phyloP scores from a whole-genome alignment of 441 rosid genomes.

The Brassica balearica region DNA sequence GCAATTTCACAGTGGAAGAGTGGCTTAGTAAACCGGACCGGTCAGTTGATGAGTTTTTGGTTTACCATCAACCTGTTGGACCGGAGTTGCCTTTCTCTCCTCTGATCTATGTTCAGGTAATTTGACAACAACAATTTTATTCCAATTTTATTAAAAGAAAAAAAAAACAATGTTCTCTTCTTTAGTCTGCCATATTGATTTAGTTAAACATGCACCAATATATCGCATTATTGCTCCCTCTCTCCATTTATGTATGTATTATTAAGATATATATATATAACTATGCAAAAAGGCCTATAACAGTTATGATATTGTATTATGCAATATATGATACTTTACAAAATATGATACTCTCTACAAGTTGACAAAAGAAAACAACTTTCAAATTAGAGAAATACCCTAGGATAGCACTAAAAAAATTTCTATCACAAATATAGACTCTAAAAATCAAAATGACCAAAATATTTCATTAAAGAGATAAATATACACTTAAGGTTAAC shows the following conservation, averaged over 20 bases:
- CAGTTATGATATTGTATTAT: not conserved
- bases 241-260: not conserved
- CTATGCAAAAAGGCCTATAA: not conserved
- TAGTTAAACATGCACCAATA: not conserved
- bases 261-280: not conserved
- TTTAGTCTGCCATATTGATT: constrained; percentile 10
- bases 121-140: not conserved
- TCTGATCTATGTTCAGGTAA: constrained; percentile 65
- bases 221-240: not conserved
- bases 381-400: not conserved
- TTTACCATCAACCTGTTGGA: constrained; percentile 68
- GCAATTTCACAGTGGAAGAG: constrained; percentile 65
- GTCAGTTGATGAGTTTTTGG: constrained; percentile 45
- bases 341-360: not conserved
- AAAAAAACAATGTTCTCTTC: not conserved
- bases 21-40: constrained; percentile 58
- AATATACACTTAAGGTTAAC: too few species aligned
- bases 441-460: too few species aligned
- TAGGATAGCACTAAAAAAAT: too few species aligned
- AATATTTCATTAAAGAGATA: too few species aligned
- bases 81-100: constrained; percentile 77
- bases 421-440: too few species aligned
- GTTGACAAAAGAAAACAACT: not conserved
- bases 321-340: not conserved
- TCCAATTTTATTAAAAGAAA: not conserved